phyloP scores from a whole-genome alignment of 2,329 filamentous ascomycete genomes.

The Ceratocystis variospora region DNA sequence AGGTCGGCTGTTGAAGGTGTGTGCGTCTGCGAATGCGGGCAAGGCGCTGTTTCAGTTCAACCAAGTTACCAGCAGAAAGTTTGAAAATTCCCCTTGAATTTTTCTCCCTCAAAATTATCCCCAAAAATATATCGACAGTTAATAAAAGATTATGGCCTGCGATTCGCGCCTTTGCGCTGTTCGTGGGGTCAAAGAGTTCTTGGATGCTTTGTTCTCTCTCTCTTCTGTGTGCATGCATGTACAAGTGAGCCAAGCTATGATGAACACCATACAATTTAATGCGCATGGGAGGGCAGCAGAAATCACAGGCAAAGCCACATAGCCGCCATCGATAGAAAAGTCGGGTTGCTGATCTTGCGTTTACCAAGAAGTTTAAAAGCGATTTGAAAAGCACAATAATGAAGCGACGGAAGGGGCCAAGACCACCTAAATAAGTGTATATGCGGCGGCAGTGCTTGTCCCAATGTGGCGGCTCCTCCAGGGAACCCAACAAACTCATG shows the following conservation, averaged over 20 bases:
- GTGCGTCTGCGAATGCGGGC: not conserved
- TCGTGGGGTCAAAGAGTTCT: not conserved
- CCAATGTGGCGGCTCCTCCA: not conserved
- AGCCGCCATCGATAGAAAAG: too few species aligned
- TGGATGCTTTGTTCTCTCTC: not conserved
- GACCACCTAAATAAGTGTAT: not conserved
- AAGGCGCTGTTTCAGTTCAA: not conserved
- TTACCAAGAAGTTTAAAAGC: not conserved
- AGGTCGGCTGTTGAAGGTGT: not conserved
- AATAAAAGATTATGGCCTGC: not conserved
- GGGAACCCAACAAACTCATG: too few species aligned
- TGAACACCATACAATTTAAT: too few species aligned
- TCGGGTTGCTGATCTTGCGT: too few species aligned
- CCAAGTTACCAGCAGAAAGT: not conserved
- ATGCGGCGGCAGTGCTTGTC: conserved; percentile 1
- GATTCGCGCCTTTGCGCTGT: not conserved
- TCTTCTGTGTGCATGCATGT: not conserved
- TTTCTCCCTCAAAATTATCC: not conserved
- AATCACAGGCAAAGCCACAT: too few species aligned
- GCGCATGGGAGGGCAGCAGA: too few species aligned
- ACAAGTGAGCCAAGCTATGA: too few species aligned
- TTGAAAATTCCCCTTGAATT: not conserved
- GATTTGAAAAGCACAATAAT: not conserved
- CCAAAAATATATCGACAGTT: not conserved
- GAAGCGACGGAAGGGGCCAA: not conserved